Base-by-base conservation (phyloP, 257 asterid genomes). In the Catharanthus roseus region DNA sequence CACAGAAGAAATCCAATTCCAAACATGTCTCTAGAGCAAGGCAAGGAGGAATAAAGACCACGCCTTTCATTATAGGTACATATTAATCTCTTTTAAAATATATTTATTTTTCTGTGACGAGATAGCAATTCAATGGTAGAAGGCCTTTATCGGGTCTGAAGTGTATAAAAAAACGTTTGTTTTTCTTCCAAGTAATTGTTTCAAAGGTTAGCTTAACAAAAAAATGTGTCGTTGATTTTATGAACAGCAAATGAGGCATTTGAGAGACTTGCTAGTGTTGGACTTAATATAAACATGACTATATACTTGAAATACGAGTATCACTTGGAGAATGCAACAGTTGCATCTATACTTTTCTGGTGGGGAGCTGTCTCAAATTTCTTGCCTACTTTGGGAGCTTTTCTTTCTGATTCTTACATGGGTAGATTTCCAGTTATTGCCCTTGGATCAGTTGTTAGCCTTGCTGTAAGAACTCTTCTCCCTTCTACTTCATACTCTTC, bases 361-460 rank as follows among this genome's bases (percentile, higher is more conserved):
- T 90, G 97, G 97, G 72, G 63, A 0, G 93, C 97, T 58, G 61
- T 72, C 4, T 83, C 92, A 10, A 82, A 85, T 71, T 85, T 88
- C 90, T 24, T 85, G 83, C 96, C 97, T 0, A 83, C 83, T 45
- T 54, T 88, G 24, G 97, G 97, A n/a, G 97, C 97, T 69, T 87
- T 87, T 71, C 81, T 90, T 29, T 77, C 97, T 29, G 97, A 90
- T 81, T 86, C 97, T 0, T 88, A 81, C 79, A 77, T 90, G 68
- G 97, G 97, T 6, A 85, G 97, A 12, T 90, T 83, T 65, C 77
- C 50, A 9, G 89, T 90, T 21, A 90, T 90, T 60, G 78, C 83
- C 31, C 57, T 78, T 24, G 86, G 87, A 65, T 72, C 93, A 39
- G 5, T 83, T 65, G 67, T 65, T 15, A 83, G 74, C 57, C 85